Evolutionary conservation across 2,329 filamentous ascomycete species (phyloP).

Genomic region (Ramichloridium luteum): DNA sequence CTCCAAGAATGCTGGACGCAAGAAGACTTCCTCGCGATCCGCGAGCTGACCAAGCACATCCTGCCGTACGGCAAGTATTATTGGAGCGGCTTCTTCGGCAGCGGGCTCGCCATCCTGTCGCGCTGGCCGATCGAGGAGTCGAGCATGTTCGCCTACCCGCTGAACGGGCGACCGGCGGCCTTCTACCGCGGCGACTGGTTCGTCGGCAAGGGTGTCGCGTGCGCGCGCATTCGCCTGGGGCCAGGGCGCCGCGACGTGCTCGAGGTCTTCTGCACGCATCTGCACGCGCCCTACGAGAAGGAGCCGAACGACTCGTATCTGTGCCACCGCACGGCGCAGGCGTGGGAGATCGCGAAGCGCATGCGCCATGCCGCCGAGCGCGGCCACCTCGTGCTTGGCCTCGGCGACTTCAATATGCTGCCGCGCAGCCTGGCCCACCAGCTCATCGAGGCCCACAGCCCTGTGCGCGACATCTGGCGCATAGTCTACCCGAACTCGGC

Average conservation of each 20-base stretch:
- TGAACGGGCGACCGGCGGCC: constrained; percentile 85
- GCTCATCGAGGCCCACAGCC: constrained; percentile 65
- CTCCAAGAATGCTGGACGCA: constrained; percentile 92
- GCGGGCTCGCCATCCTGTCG: constrained; percentile 77
- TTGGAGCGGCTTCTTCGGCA: constrained; percentile 75
- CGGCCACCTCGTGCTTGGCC: constrained; percentile 69
- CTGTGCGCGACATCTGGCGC: constrained; percentile 74
- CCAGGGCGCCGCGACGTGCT: constrained; percentile 51
- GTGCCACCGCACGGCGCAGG: constrained; percentile 81
- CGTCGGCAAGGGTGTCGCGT: constrained; percentile 87
- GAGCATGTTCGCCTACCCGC: constrained; percentile 72
- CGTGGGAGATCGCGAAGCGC: constrained; percentile 87
- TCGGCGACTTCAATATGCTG: constrained; percentile 97
- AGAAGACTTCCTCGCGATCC: constrained; percentile 68
- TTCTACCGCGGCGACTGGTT: constrained; percentile 95
- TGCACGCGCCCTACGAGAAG: constrained; percentile 77
- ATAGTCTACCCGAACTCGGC: constrained; percentile 73
- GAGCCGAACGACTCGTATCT: constrained; percentile 74
- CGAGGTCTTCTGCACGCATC: constrained; percentile 80
- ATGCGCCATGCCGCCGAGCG: constrained; percentile 69
- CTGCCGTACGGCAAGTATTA: constrained; percentile 93
- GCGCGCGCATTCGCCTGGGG: constrained; percentile 64
- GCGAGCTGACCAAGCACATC: constrained; percentile 56
- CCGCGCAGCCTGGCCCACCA: constrained; percentile 73
- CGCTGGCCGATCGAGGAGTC: constrained; percentile 87